These are phyloP conservation scores for Platismatia glauca DNA, from an alignment of 495 filamentous ascomycete genomes.

Conservation along the genomic window DNA sequence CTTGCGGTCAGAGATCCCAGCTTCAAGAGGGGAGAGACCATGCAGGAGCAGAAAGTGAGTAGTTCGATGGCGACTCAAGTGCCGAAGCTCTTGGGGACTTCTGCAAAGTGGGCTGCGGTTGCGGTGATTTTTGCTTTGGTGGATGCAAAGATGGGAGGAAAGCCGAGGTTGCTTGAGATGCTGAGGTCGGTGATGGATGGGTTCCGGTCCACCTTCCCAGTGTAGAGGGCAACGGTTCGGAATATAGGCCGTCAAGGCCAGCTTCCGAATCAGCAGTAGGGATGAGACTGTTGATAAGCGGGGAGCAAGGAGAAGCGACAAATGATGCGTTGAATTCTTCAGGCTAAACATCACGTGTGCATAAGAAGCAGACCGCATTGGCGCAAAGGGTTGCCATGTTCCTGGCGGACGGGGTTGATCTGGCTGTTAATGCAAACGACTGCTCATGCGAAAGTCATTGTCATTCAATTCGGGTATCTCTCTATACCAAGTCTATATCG, in stretches of 20 bases:
- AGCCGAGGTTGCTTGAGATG: neutral
- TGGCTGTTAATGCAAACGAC: neutral
- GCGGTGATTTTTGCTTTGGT: constrained; percentile 4
- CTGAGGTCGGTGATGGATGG: neutral
- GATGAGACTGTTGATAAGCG: neutral
- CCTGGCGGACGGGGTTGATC: neutral
- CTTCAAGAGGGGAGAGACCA: constrained; percentile 19
- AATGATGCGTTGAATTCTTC: neutral
- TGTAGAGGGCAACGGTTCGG: neutral
- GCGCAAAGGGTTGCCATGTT: neutral
- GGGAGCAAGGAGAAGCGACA: neutral
- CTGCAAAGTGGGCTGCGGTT: neutral
- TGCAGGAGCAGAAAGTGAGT: constrained; percentile 16
- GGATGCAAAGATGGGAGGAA: constrained; percentile 1
- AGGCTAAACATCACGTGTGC: neutral
- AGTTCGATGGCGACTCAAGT: neutral
- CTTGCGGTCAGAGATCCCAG: neutral
- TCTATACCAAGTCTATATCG: neutral
- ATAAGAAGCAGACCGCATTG: neutral
- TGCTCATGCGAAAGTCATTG: neutral
- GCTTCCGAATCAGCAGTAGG: neutral
- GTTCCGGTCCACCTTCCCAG: neutral
- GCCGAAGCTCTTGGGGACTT: neutral
- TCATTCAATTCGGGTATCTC: neutral
- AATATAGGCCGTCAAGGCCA: neutral